Percentiles rank a stretch among this genome's conserved stretches.
Evolutionary conservation across 106 monocot species (phyloP).

Genomic region (Dioscorea zingiberensis): DNA sequence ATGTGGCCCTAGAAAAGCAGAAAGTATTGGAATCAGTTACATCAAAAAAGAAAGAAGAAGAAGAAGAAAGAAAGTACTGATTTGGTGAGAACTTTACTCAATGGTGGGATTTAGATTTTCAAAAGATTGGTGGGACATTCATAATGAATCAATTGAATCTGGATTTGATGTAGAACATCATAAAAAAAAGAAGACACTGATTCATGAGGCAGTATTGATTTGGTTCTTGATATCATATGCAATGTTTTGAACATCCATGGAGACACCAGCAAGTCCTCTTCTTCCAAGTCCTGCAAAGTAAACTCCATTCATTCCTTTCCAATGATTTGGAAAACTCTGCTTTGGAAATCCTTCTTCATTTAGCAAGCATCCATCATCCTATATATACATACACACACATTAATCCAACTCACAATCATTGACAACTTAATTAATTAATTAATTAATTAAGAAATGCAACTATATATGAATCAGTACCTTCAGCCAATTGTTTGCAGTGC

Average conservation of each 20-base stretch:
- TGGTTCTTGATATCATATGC: slow-evolving; percentile 48
- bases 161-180: no score
- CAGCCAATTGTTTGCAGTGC: slow-evolving; percentile 24
- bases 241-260: slow-evolving; percentile 52
- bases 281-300: slow-evolving; percentile 54
- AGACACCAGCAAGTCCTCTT: slow-evolving; percentile 46
- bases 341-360: slow-evolving; percentile 53
- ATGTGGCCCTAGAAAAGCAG: no score
- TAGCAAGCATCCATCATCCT: slow-evolving; percentile 37
- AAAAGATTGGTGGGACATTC: no score
- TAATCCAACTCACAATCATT: not conserved
- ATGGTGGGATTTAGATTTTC: no score
- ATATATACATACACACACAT: not conserved
- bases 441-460: not conserved
- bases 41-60: no score
- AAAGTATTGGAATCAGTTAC: no score
- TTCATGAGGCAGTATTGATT: no score
- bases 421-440: not conserved
- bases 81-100: no score
- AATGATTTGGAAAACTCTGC: slow-evolving; percentile 48
- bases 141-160: no score
- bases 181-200: no score
- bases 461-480: slow-evolving; percentile 26
- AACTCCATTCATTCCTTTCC: slow-evolving; percentile 70
- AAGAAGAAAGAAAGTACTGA: no score